Base-by-base conservation (phyloP, 768 basidiomycete genomes). In the Lentinula lateritia region DNA sequence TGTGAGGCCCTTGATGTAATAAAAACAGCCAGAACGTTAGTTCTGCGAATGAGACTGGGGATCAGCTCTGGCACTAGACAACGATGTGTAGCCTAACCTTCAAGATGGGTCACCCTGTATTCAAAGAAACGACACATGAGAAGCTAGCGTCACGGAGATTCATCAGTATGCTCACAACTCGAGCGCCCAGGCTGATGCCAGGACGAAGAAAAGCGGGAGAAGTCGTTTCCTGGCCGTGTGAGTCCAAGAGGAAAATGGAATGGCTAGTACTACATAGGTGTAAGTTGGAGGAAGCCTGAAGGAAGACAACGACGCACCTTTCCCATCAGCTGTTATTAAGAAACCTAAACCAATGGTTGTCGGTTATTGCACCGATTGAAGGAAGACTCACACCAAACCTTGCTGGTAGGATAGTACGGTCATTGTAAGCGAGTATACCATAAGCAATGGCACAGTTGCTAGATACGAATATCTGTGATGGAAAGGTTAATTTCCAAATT, bases 21-120 rank as follows among this genome's bases (percentile, higher is more conserved):
- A 93, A 80, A 71, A 93, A 93, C 34, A 93, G 68, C 92, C 92
- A 93, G 68, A 92, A 93, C 0, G 86, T 78, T 13, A 93, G 79
- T 69, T 92, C 90, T 91, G 70, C 28, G 32, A 15, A 7, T 34
- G 20, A 61, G 20, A 61, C 6, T 53, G 48, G 6, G 45, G 55
- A 10, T 56, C 64, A 41, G 50, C 23, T 18, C 34, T 7, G 23
- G 50, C 43, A 50, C 39, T 23, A 42, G 54, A 46, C 46, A 35
- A 55, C 15, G n/a, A n/a, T 7, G 15, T 38, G 41, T 58, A 15
- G 20, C 9, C 16, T 32, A 15, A 85, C 90, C 90, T 85, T 93
- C 91, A 34, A 93, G 80, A 72, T 93, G 91, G 1, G 92, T 91
- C 41, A 90, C 80, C 13, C 90, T 92, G 63, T 9, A 35, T 16